Evolutionary conservation across 768 basidiomycete genomes (phyloP).

Genomic region (Phanerodontia chrysosporium): DNA sequence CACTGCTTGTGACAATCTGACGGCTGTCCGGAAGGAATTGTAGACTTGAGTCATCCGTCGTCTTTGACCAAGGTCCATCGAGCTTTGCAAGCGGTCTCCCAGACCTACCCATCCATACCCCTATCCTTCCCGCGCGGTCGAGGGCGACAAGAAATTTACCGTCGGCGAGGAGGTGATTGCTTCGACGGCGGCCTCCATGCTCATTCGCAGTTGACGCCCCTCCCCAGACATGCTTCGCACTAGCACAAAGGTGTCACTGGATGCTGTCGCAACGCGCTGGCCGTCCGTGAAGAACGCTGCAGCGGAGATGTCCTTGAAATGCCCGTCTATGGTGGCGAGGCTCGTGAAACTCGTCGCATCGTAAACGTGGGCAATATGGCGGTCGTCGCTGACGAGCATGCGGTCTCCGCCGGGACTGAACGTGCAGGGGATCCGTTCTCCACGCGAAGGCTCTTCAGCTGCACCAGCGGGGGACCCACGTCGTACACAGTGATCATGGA

Average conservation of each 20-base stretch:
- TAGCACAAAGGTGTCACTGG: slow-evolving; percentile 12
- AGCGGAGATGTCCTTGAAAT: slow-evolving; percentile 17
- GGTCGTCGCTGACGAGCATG: slow-evolving; percentile 24
- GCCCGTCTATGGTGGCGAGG: slow-evolving; percentile 20
- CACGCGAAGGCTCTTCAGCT: slow-evolving; percentile 11
- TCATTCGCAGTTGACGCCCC: neutral
- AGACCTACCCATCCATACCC: slow-evolving; percentile 12
- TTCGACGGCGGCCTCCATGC: slow-evolving; percentile 4
- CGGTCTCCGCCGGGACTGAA: slow-evolving; percentile 23
- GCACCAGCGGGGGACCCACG: neutral
- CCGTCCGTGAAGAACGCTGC: slow-evolving; percentile 27
- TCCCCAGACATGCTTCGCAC: slow-evolving; percentile 9
- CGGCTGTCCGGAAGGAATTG: slow-evolving; percentile 39
- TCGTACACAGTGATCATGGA: neutral
- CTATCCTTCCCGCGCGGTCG: slow-evolving; percentile 15
- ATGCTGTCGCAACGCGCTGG: slow-evolving; percentile 11
- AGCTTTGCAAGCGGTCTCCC: neutral
- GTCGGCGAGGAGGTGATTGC: slow-evolving; percentile 7
- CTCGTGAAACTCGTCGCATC: slow-evolving; percentile 16
- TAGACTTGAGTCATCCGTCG: slow-evolving; percentile 27
- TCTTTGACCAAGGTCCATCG: slow-evolving; percentile 11
- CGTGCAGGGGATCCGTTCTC: slow-evolving; percentile 10
- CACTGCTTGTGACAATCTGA: slow-evolving; percentile 36
- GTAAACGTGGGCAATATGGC: slow-evolving; percentile 24
- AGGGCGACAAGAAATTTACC: slow-evolving; percentile 15